phyloP scores from a whole-genome alignment of 192 early-diverging fungal genomes.

The Rhizophagus sp. region DNA sequence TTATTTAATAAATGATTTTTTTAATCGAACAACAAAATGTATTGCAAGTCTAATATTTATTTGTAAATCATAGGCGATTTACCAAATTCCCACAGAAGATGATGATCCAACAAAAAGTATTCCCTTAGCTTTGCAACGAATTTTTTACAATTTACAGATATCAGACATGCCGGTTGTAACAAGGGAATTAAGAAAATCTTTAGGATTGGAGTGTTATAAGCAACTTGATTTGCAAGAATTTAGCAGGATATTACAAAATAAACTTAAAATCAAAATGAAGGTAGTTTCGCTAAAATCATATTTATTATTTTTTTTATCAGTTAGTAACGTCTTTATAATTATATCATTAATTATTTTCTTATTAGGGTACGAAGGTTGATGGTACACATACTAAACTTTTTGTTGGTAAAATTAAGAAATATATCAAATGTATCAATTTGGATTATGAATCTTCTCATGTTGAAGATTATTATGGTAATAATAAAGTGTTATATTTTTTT shows the following conservation, averaged over 20 bases:
- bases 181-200: constrained; percentile 93
- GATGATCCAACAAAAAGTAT: constrained; percentile 87
- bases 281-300: constrained; percentile 33
- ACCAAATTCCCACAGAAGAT: constrained; percentile 87
- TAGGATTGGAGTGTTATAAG: constrained; percentile 71
- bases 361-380: constrained; percentile 81
- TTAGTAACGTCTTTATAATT: neutral
- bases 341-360: neutral
- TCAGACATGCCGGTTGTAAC: constrained; percentile 78
- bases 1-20: neutral
- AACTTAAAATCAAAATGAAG: constrained; percentile 98
- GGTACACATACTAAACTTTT: constrained; percentile 92
- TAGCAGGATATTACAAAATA: constrained; percentile 94
- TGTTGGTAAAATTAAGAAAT: constrained; percentile 97
- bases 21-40: neutral
- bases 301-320: neutral
- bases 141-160: constrained; percentile 90
- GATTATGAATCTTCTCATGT: constrained; percentile 91
- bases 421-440: constrained; percentile 93
- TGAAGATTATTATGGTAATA: constrained; percentile 91
- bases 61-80: constrained; percentile 60
- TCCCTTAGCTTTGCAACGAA: constrained; percentile 87
- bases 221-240: constrained; percentile 99
- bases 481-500: neutral
- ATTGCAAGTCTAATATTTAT: neutral